phyloP scores from a whole-genome alignment of 2,329 filamentous ascomycete species.

The Botrytis paeoniae region DNA sequence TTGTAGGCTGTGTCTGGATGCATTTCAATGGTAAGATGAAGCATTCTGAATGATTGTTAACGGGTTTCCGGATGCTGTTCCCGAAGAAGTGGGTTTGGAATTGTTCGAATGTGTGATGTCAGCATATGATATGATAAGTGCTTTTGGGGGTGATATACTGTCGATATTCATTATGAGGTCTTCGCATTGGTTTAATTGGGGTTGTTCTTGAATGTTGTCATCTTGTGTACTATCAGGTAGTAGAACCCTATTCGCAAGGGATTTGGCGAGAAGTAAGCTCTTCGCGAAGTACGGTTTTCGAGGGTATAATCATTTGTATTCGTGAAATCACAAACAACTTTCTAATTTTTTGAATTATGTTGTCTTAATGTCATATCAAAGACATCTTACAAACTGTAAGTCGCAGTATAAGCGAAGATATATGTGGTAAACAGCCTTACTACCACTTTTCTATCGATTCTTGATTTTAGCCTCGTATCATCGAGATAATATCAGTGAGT shows the following conservation, averaged over 20 bases:
- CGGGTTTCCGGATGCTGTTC: background rate
- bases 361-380: background rate
- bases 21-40: background rate
- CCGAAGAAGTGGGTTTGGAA: background rate
- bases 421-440: background rate
- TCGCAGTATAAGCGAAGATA: background rate
- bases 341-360: fast-evolving
- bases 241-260: background rate
- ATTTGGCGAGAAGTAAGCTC: background rate
- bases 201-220: background rate
- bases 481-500: too few species aligned
- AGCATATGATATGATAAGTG: background rate
- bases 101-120: background rate
- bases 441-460: too few species aligned
- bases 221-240: background rate
- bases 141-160: background rate
- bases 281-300: background rate
- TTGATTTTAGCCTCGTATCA: too few species aligned
- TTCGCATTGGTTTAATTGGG: background rate
- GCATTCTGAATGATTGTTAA: background rate
- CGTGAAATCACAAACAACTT: background rate
- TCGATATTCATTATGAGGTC: background rate
- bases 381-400: fast-evolving
- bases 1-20: background rate
- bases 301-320: background rate